Evolutionary conservation across 352 stramenopile genomes (phyloP).

Genomic region (Phytophthora pisi): DNA sequence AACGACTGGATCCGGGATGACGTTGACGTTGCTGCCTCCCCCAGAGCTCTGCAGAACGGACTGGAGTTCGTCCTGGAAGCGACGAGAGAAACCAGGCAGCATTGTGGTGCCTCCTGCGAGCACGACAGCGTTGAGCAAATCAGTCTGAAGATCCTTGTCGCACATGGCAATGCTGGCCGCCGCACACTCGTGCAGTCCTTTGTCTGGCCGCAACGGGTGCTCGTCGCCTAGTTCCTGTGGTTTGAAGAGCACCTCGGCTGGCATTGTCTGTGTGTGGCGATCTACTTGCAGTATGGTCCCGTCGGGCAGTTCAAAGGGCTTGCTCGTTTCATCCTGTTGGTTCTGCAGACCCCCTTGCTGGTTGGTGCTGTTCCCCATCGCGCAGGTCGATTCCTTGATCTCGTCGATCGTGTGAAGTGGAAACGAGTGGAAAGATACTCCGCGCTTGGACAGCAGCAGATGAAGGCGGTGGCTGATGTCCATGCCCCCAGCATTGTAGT

Average conservation of each 20-base stretch:
- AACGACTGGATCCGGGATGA: slow-evolving; percentile 81
- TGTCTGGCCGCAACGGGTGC: slow-evolving; percentile 68
- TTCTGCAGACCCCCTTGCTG: slow-evolving; percentile 25
- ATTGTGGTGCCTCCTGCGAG: slow-evolving; percentile 88
- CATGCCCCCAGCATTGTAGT: slow-evolving; percentile 70
- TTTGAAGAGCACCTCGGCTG: slow-evolving; percentile 85
- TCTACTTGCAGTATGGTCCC: slow-evolving; percentile 89
- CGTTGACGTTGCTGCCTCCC: slow-evolving; percentile 33
- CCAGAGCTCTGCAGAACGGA: slow-evolving; percentile 29
- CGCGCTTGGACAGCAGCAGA: slow-evolving; percentile 68
- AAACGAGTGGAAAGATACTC: slow-evolving; percentile 73
- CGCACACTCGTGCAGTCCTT: slow-evolving; percentile 86
- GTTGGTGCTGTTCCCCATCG: slow-evolving; percentile 40
- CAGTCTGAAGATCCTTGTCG: slow-evolving; percentile 83
- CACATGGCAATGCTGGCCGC: slow-evolving; percentile 88
- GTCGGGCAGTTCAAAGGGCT: slow-evolving; percentile 83
- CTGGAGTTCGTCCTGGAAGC: slow-evolving; percentile 78
- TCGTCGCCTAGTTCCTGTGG: slow-evolving; percentile 93
- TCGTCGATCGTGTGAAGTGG: slow-evolving; percentile 79
- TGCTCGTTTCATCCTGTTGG: slow-evolving; percentile 36
- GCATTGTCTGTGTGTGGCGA: slow-evolving; percentile 66
- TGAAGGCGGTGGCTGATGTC: slow-evolving; percentile 82
- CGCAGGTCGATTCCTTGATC: slow-evolving; percentile 82
- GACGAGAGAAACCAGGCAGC: slow-evolving; percentile 79
- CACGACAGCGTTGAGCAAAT: slow-evolving; percentile 78